phyloP scores from a whole-genome alignment of 2,329 filamentous ascomycete genomes.

The Pseudogymnoascus sp. region DNA sequence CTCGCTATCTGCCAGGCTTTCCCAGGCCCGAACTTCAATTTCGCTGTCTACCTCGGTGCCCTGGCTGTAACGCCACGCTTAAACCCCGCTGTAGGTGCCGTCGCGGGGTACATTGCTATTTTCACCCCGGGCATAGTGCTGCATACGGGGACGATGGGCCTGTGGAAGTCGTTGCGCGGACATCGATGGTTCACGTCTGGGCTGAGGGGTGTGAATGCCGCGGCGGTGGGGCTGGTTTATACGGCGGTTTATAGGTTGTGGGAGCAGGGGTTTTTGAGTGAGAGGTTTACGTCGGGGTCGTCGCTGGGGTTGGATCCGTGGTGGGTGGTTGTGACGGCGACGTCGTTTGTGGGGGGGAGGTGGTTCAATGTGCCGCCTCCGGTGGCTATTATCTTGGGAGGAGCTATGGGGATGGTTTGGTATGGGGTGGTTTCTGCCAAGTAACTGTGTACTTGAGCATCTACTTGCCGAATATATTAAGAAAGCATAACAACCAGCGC shows the following conservation, averaged over 20 bases:
- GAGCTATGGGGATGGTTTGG: constrained; percentile 40
- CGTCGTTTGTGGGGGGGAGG: constrained; percentile 39
- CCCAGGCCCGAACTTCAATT: constrained; percentile 56
- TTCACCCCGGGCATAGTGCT: constrained; percentile 44
- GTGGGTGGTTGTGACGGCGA: constrained; percentile 54
- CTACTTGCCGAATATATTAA: no score
- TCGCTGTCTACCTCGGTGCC: constrained; percentile 50
- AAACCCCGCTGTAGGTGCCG: constrained; percentile 28
- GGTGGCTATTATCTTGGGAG: constrained; percentile 39
- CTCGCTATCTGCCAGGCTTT: constrained; percentile 66
- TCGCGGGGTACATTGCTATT: constrained; percentile 46
- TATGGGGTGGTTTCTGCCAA: constrained; percentile 35
- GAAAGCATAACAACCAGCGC: neutral
- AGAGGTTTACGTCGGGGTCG: constrained; percentile 40
- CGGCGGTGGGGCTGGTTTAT: constrained; percentile 54
- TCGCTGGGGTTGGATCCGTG: constrained; percentile 53
- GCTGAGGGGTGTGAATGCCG: constrained; percentile 51
- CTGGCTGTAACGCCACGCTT: constrained; percentile 35
- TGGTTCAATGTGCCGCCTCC: constrained; percentile 41
- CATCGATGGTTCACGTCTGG: constrained; percentile 41
- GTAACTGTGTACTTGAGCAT: no score
- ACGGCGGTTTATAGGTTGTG: constrained; percentile 58
- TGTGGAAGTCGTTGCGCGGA: constrained; percentile 46
- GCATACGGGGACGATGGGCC: constrained; percentile 44
- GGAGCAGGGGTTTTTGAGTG: constrained; percentile 53